Evolutionary conservation across 352 stramenopile genomes (phyloP), one percentile per base, ranked within the genome.

Genomic region (Globisporangium cylindrosporum): DNA sequence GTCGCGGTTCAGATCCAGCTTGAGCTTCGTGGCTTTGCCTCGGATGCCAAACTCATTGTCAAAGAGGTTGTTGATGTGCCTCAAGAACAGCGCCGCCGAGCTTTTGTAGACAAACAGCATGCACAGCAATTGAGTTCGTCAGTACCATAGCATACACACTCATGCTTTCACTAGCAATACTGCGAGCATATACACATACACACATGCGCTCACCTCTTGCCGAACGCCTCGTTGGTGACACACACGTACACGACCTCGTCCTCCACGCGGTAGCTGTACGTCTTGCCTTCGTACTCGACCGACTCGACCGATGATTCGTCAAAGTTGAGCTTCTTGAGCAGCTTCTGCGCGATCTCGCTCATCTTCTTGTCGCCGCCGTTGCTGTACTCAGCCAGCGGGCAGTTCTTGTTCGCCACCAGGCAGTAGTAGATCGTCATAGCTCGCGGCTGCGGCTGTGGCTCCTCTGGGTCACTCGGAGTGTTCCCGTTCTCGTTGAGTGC

Each of bases 401-500:
- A 94, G 81, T 92, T 69, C 62, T 75, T 77, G 72, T 96, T 96
- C 56, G 87, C 88, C 62, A 96, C 79, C 10, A 96, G 78, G 70
- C 87, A 96, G 80, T 95, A 96, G 73, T 85, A 94, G 74, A 96
- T 96, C 64, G 87, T 75, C 88, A 96, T 92, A n/a, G 8, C 55
- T 57, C 5, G 49, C 24, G 9, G 8, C 4, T 49, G 27, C 32
- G 32, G 32, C 49, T 25, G 22, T 12, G 9, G 8, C 10, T 51
- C 41, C 36, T 43, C 10, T 14, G 4, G 2, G 27, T 32, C 27
- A 2, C 27, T 32, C 27, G 27, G 27, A 32, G 27, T 32, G 27
- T 32, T 32, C 27, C 27, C 3, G 27, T 32, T 32, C 27, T 32
- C 27, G 27, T 32, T 32, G 6, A 32, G 27, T 3, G 27, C 27